These are phyloP conservation scores for Aspergillus conjunctus DNA, from an alignment of 495 filamentous ascomycete genomes.

Conservation along the genomic window DNA sequence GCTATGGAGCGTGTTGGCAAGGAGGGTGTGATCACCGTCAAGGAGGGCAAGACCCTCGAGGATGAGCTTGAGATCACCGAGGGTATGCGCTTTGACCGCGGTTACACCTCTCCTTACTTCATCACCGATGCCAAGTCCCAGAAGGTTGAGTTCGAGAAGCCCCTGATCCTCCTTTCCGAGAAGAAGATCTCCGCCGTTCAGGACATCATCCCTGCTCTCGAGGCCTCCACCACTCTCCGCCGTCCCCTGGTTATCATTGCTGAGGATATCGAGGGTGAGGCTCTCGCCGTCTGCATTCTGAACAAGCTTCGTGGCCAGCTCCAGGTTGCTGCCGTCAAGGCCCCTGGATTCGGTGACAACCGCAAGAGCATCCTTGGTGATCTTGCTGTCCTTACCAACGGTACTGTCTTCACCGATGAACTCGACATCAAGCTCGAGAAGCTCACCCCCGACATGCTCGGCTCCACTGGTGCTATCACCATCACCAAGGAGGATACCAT, in stretches of 20 bases:
- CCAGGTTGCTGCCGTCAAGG: conserved; percentile 98
- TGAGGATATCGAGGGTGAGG: conserved; percentile 98
- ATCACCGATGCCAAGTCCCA: conserved; percentile 98
- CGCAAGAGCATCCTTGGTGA: conserved; percentile 99
- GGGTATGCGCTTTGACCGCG: conserved; percentile 99
- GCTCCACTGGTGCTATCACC: conserved; percentile 95
- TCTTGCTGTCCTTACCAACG: conserved; percentile 92
- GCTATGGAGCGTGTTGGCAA: conserved; percentile 99
- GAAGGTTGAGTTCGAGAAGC: conserved; percentile 99
- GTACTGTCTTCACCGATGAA: conserved; percentile 96
- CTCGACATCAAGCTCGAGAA: conserved; percentile 99
- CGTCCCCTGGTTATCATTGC: conserved; percentile 97
- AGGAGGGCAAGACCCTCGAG: conserved; percentile 98
- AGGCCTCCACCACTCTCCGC: conserved; percentile 92
- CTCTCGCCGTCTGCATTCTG: conserved; percentile 95
- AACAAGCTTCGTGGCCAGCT: conserved; percentile 99
- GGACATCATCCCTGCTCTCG: conserved; percentile 97
- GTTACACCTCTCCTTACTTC: conserved; percentile 98
- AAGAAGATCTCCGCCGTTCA: conserved; percentile 99
- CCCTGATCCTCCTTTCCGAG: conserved; percentile 95
- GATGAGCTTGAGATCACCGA: conserved; percentile 98
- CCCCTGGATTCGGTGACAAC: conserved; percentile 99
- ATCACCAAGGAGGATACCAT: conserved; percentile 99
- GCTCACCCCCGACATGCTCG: conserved; percentile 92
- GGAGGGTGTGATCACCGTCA: conserved; percentile 99